Conservation (phyloP, 768 basidiomycete species). For the Lentinula guzmanii region DNA sequence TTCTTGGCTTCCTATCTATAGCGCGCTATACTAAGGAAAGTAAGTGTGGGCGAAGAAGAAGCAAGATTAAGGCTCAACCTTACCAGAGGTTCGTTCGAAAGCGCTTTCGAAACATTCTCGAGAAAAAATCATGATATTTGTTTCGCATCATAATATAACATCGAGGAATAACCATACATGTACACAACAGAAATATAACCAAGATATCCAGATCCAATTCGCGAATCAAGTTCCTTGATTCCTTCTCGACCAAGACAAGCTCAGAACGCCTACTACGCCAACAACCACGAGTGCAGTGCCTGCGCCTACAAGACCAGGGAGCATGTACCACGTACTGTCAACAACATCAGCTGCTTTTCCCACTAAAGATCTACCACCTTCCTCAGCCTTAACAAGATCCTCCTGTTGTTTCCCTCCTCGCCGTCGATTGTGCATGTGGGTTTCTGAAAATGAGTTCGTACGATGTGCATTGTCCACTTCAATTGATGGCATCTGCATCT, state of each 20-base stretch:
- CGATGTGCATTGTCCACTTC: constrained; percentile 31
- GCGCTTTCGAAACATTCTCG: not conserved
- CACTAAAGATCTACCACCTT: constrained; percentile 16
- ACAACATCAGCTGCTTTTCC: constrained; percentile 49
- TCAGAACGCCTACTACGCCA: constrained; percentile 71
- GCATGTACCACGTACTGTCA: constrained; percentile 75
- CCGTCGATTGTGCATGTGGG: constrained; percentile 36
- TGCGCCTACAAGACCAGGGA: constrained; percentile 75
- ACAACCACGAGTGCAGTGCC: constrained; percentile 80
- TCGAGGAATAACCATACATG: not conserved
- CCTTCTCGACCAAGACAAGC: constrained; percentile 63
- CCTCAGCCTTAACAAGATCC: constrained; percentile 25
- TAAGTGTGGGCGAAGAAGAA: too few species aligned
- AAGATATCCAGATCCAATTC: not conserved
- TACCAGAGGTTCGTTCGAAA: too few species aligned
- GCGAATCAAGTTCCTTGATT: constrained; percentile 49
- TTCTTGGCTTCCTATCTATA: too few species aligned
- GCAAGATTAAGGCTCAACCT: too few species aligned
- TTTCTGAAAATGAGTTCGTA: constrained; percentile 23
- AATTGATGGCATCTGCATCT: constrained; percentile 75
- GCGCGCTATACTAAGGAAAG: too few species aligned
- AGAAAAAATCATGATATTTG: not conserved
- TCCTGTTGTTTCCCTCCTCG: constrained; percentile 56
- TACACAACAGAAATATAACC: not conserved
- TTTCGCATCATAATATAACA: not conserved